Conservation (phyloP, 1,284 basidiomycete genomes). For the Puccinia hordei region DNA sequence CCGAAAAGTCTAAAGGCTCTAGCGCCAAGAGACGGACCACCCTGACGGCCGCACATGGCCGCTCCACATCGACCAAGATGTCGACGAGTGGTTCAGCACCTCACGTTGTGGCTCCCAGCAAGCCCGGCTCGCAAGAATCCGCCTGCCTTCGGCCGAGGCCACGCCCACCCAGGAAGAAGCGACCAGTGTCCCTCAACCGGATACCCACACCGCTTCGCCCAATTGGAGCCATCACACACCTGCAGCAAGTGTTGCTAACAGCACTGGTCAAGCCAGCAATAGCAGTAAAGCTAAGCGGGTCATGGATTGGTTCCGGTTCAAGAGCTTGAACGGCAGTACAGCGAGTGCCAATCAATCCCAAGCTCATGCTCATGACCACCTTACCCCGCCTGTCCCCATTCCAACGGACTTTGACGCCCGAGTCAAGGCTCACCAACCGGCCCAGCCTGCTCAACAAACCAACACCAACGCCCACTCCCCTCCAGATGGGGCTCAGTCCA, state of each 20-base stretch:
- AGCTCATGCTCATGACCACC: background rate
- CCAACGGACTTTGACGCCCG: constrained; percentile 26
- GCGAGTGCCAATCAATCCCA: constrained; percentile 14
- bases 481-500: background rate
- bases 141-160: constrained; percentile 59
- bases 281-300: constrained; percentile 66
- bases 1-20: constrained; percentile 13
- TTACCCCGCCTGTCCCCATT: constrained; percentile 32
- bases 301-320: constrained; percentile 69
- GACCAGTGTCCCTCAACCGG: constrained; percentile 52
- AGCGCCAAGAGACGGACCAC: constrained; percentile 14
- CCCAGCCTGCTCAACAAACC: constrained; percentile 27
- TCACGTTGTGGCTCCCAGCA: background rate
- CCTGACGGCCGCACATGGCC: constrained; percentile 7
- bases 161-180: constrained; percentile 57
- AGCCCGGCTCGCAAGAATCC: constrained; percentile 37
- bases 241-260: constrained; percentile 26
- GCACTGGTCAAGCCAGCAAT: constrained; percentile 52
- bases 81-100: background rate
- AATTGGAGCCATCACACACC: constrained; percentile 53
- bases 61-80: background rate
- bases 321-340: constrained; percentile 59
- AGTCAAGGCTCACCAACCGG: background rate
- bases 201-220: constrained; percentile 52
- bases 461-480: background rate